phyloP scores from a whole-genome alignment of 257 asterid genomes.

The Nicotiana sylvestris region DNA sequence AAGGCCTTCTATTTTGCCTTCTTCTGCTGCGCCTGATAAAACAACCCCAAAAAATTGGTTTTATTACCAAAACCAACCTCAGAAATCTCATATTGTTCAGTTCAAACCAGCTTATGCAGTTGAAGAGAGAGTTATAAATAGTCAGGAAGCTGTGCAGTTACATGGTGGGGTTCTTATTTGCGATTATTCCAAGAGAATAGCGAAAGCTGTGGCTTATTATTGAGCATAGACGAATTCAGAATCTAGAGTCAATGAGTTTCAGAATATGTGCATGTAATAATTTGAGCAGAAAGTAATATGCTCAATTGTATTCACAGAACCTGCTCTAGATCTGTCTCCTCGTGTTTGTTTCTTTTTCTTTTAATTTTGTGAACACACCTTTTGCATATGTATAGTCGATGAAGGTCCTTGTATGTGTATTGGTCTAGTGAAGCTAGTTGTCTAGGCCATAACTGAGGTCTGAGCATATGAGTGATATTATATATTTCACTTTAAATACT shows the following conservation, averaged over 20 bases:
- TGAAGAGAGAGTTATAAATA: slow-evolving; percentile 6
- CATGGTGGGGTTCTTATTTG: slow-evolving; percentile 1
- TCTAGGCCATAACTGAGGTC: too few relatives aligned
- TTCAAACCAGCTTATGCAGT: neutral
- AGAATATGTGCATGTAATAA: too few relatives aligned
- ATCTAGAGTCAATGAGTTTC: neutral
- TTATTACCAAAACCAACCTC: neutral
- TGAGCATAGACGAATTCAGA: neutral
- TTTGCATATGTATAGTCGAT: neutral
- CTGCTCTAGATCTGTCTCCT: neutral
- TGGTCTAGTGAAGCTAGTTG: neutral
- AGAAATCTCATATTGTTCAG: neutral
- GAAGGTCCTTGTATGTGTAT: neutral
- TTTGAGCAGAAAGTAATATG: too few relatives aligned
- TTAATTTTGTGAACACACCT: neutral
- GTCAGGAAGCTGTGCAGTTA: neutral
- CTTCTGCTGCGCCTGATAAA: neutral
- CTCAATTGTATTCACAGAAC: neutral
- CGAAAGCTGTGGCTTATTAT: neutral
- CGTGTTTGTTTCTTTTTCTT: too few relatives aligned
- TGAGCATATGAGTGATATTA: neutral
- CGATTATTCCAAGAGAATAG: neutral
- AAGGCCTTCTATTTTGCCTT: neutral
- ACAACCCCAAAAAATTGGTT: neutral
- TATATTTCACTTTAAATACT: neutral